These are phyloP conservation scores for Macrophomina pseudophaseolina DNA, from an alignment of 2,329 filamentous ascomycete genomes.

Conservation along the genomic window DNA sequence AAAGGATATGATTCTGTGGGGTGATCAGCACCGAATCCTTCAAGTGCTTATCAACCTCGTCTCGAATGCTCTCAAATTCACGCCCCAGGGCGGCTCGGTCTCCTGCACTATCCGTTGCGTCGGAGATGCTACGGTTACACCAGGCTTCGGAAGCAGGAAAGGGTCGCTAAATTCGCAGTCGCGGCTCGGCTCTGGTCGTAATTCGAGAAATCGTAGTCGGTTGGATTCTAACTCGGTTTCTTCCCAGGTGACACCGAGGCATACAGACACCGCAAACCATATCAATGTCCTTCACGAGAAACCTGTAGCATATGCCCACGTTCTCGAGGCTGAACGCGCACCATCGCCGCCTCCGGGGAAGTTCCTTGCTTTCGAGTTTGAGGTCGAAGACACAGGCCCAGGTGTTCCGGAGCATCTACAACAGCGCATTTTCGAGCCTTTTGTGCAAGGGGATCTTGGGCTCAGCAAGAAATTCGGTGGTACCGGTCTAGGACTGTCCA, in stretches of 20 bases:
- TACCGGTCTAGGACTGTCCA: constrained; percentile 85
- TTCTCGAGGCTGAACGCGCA: constrained; percentile 43
- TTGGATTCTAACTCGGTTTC: constrained; percentile 39
- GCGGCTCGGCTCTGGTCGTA: constrained; percentile 44
- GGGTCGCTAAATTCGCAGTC: constrained; percentile 51
- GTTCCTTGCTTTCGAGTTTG: constrained; percentile 80
- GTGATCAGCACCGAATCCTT: constrained; percentile 88
- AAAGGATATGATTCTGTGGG: constrained; percentile 87
- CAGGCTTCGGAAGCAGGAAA: constrained; percentile 44
- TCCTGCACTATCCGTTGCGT: constrained; percentile 76
- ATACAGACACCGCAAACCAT: constrained; percentile 49
- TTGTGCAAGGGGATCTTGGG: constrained; percentile 89
- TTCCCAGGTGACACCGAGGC: constrained; percentile 31
- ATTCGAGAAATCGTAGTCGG: constrained; percentile 37
- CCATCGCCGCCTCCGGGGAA: constrained; percentile 63
- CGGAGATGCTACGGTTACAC: constrained; percentile 50
- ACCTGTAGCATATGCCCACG: constrained; percentile 41
- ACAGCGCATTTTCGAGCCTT: constrained; percentile 87
- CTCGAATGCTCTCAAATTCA: constrained; percentile 92
- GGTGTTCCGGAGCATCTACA: constrained; percentile 81
- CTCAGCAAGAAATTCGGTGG: constrained; percentile 90
- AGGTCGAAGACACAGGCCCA: constrained; percentile 85
- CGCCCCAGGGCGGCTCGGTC: constrained; percentile 75
- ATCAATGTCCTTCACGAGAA: constrained; percentile 50
- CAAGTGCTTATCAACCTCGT: constrained; percentile 95